Conservation (phyloP, 768 basidiomycete species). For the Boletus patriciae region DNA sequence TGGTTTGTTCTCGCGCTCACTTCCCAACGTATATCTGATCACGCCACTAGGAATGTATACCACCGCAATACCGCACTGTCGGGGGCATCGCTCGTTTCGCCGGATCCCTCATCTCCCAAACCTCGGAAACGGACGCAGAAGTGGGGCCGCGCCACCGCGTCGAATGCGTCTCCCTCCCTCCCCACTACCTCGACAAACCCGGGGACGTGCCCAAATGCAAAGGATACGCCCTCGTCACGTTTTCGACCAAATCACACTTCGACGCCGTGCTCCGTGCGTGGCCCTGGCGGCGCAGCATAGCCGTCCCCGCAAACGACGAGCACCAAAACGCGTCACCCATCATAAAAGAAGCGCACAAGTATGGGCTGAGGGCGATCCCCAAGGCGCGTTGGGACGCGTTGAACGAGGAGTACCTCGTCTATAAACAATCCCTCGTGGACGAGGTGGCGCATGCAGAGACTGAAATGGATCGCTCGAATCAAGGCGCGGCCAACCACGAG, state of each 20-base stretch:
- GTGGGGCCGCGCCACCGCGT: constrained; percentile 30
- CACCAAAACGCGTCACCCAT: not conserved
- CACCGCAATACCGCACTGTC: constrained; percentile 50
- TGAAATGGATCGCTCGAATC: not conserved
- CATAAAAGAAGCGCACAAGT: constrained; percentile 49
- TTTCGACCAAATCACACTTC: constrained; percentile 42
- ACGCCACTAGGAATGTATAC: constrained; percentile 64
- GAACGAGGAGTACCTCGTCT: constrained; percentile 67
- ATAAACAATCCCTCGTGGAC: constrained; percentile 55
- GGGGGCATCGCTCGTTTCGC: constrained; percentile 52
- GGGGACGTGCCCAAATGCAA: constrained; percentile 59
- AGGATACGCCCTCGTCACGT: constrained; percentile 72
- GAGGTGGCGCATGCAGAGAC: constrained; percentile 35
- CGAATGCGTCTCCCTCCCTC: constrained; percentile 57
- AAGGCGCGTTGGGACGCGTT: constrained; percentile 64
- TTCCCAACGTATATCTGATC: not conserved
- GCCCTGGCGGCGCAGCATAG: constrained; percentile 47
- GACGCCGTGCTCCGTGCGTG: constrained; percentile 48
- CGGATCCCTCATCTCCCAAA: constrained; percentile 31
- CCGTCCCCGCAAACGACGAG: not conserved
- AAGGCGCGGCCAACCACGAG: not conserved
- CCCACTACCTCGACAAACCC: constrained; percentile 62
- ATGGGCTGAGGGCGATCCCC: constrained; percentile 57
- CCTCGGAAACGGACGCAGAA: not conserved
- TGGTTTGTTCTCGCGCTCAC: constrained; percentile 41